phyloP scores from a whole-genome alignment of 768 basidiomycete genomes.

The Paxillus rubicundulus region DNA sequence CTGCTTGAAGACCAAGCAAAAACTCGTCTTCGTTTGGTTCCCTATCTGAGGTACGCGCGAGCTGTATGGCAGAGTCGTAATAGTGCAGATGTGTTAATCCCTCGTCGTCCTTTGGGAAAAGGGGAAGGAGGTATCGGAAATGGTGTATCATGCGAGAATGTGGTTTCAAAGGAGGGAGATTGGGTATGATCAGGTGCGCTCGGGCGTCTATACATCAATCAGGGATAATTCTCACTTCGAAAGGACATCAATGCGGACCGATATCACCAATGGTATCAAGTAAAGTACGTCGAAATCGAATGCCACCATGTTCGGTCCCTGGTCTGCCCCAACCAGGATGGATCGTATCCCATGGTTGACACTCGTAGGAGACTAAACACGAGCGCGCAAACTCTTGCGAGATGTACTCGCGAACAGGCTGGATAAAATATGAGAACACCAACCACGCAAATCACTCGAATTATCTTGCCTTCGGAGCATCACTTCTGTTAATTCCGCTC shows the following conservation, averaged over 20 bases:
- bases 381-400: slow-evolving; percentile 74
- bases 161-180: slow-evolving; percentile 65
- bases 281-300: slow-evolving; percentile 65
- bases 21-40: slow-evolving; percentile 72
- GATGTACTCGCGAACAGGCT: slow-evolving; percentile 69
- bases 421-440: slow-evolving; percentile 1
- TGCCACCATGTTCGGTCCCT: slow-evolving; percentile 60
- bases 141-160: slow-evolving; percentile 77
- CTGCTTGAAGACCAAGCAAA: slow-evolving; percentile 58
- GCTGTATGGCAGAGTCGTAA: slow-evolving; percentile 74
- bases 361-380: slow-evolving; percentile 69
- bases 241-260: slow-evolving; percentile 42
- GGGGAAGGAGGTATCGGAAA: slow-evolving; percentile 71
- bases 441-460: neutral
- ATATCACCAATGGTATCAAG: slow-evolving; percentile 69
- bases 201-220: slow-evolving; percentile 49
- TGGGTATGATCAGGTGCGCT: slow-evolving; percentile 71
- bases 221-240: slow-evolving; percentile 1
- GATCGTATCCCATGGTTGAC: slow-evolving; percentile 60
- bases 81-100: slow-evolving; percentile 70
- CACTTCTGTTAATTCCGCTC: slow-evolving; percentile 47
- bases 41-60: slow-evolving; percentile 56
- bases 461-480: slow-evolving; percentile 55
- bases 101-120: slow-evolving; percentile 56
- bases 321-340: slow-evolving; percentile 76